phyloP scores from a whole-genome alignment of 495 filamentous ascomycete species.

The Talaromyces trachyspermus region DNA sequence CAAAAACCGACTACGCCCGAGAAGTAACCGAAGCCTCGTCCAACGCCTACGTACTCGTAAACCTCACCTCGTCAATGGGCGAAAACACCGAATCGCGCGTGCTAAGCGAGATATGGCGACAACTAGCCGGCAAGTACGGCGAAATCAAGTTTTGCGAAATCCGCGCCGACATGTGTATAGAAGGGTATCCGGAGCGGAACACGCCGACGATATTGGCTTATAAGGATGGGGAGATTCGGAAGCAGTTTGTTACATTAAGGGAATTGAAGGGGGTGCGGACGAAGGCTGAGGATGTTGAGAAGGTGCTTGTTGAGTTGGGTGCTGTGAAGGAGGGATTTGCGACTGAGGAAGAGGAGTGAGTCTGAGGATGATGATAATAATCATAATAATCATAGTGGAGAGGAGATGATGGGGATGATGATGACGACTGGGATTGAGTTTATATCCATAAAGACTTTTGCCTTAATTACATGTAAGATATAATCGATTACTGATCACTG shows the following conservation, averaged over 20 bases:
- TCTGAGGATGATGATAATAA: slow-evolving; percentile 49
- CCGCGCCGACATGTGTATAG: slow-evolving; percentile 84
- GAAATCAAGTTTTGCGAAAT: slow-evolving; percentile 99
- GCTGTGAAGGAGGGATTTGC: slow-evolving; percentile 71
- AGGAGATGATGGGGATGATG: slow-evolving; percentile 51
- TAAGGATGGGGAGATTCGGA: slow-evolving; percentile 81
- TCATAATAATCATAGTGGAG: slow-evolving; percentile 38
- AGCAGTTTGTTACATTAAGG: slow-evolving; percentile 77
- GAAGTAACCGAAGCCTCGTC: slow-evolving; percentile 91
- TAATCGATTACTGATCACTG: too few species aligned
- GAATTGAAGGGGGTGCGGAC: slow-evolving; percentile 67
- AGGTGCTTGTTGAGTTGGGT: slow-evolving; percentile 71
- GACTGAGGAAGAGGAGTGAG: slow-evolving; percentile 56
- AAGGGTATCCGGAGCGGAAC: slow-evolving; percentile 90
- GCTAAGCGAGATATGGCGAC: slow-evolving; percentile 79
- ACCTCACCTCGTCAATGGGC: slow-evolving; percentile 68
- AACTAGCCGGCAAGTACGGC: slow-evolving; percentile 73
- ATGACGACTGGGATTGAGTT: slow-evolving; percentile 72
- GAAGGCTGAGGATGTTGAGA: slow-evolving; percentile 60
- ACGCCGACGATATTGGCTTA: slow-evolving; percentile 93
- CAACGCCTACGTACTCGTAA: slow-evolving; percentile 68
- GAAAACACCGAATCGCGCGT: slow-evolving; percentile 78
- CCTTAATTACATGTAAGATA: too few species aligned
- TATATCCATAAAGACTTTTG: too few species aligned
- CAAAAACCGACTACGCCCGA: slow-evolving; percentile 81